These are phyloP conservation scores for Sordariomycetes sp. DNA, from an alignment of 2,329 filamentous ascomycete genomes.

Conservation along the genomic window DNA sequence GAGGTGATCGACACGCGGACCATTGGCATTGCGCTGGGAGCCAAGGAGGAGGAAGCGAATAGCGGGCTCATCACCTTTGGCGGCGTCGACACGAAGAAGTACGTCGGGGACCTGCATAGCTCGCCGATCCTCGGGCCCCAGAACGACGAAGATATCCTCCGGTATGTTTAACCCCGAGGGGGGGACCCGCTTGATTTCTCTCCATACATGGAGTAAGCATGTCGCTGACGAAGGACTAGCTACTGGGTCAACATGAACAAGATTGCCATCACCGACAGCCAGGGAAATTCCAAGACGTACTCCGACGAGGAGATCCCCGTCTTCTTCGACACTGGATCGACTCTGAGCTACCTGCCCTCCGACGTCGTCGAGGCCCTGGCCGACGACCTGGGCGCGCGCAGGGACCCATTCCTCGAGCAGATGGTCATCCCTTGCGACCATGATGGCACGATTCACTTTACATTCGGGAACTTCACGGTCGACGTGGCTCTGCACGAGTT, in stretches of 20 bases:
- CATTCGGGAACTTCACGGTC: conserved; percentile 32
- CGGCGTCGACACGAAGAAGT: conserved; percentile 35
- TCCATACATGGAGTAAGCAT: neutral
- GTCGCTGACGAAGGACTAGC: conserved; percentile 10
- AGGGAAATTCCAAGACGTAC: conserved; percentile 13
- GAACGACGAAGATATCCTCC: conserved; percentile 12
- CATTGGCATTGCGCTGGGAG: conserved; percentile 21
- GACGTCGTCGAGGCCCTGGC: conserved; percentile 35
- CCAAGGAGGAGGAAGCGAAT: conserved; percentile 12
- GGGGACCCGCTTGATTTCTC: neutral
- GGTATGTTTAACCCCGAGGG: conserved; percentile 4
- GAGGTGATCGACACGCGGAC: conserved; percentile 15
- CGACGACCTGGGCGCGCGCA: conserved; percentile 30
- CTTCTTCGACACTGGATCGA: conserved; percentile 57
- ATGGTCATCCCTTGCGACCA: conserved; percentile 36
- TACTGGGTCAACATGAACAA: conserved; percentile 32
- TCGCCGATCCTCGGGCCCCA: conserved; percentile 17
- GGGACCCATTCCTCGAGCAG: conserved; percentile 26
- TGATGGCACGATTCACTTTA: conserved; percentile 32
- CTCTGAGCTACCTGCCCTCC: conserved; percentile 54
- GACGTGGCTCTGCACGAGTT: conserved; percentile 35
- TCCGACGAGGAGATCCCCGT: conserved; percentile 27
- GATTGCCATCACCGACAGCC: conserved; percentile 20
- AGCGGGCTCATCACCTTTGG: conserved; percentile 28
- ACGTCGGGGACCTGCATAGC: conserved; percentile 20